Evolutionary conservation across 352 stramenopile genomes (phyloP).

Genomic region (Phytophthora fragariae): DNA sequence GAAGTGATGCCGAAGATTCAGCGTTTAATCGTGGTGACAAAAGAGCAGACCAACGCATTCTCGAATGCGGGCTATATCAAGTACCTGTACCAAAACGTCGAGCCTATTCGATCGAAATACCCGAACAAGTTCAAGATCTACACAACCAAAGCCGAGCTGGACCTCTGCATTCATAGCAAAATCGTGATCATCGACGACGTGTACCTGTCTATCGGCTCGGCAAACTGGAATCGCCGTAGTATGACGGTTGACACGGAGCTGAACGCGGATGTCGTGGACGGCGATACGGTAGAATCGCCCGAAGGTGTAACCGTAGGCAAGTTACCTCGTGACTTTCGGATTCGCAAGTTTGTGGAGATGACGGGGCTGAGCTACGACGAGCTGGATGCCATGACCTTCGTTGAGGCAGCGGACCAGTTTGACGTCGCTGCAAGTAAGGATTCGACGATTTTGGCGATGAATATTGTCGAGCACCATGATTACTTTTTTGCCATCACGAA

Average conservation of each 20-base stretch:
- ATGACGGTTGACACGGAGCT: constrained; percentile 64
- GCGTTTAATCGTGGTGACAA: constrained; percentile 53
- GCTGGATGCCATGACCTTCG: constrained; percentile 56
- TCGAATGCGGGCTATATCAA: constrained; percentile 44
- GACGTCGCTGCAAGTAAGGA: background rate
- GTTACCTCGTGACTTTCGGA: constrained; percentile 56
- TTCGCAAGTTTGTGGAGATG: constrained; percentile 68
- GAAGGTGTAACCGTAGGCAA: constrained; percentile 42
- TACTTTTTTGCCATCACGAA: constrained; percentile 1
- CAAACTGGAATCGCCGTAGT: constrained; percentile 60
- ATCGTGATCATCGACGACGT: constrained; percentile 64
- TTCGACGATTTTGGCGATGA: constrained; percentile 1
- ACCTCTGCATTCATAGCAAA: constrained; percentile 63
- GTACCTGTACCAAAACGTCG: constrained; percentile 55
- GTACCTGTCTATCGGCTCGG: constrained; percentile 57
- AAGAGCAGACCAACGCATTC: constrained; percentile 30
- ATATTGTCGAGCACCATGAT: background rate
- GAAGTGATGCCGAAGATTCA: constrained; percentile 51
- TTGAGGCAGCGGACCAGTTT: constrained; percentile 44
- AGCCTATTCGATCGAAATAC: constrained; percentile 36
- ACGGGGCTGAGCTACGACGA: constrained; percentile 46
- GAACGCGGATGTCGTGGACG: constrained; percentile 55
- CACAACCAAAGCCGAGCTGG: constrained; percentile 37
- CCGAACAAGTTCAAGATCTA: constrained; percentile 38
- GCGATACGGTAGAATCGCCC: constrained; percentile 15